phyloP scores from a whole-genome alignment of 345 rosid species.

The Eucalyptus regnans region DNA sequence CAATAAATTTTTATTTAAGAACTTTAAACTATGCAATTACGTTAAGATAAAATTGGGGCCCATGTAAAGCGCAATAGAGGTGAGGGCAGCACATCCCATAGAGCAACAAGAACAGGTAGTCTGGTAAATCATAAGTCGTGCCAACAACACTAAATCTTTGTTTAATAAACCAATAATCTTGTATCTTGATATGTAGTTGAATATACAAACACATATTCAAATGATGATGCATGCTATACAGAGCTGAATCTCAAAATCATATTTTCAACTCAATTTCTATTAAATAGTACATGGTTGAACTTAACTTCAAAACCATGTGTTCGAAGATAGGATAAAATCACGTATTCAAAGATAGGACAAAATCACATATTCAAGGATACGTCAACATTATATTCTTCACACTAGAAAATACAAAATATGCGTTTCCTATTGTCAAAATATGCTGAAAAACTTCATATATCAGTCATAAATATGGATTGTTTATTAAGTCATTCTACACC shows the following conservation, averaged over 20 bases:
- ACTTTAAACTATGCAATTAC: not conserved
- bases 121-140: not conserved
- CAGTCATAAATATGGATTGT: not conserved
- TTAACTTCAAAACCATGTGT: not conserved
- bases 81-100: not conserved
- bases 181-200: not conserved
- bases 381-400: not conserved
- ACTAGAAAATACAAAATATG: not conserved
- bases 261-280: not conserved
- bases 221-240: not conserved
- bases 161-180: not conserved
- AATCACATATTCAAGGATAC: not conserved
- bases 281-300: not conserved
- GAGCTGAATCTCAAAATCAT: not conserved
- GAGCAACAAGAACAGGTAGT: not conserved
- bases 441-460: not conserved
- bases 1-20: not conserved
- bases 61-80: not conserved
- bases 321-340: not conserved
- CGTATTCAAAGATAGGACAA: not conserved
- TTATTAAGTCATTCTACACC: not conserved
- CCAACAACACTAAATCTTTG: not conserved
- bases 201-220: not conserved
- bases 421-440: not conserved
- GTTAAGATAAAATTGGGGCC: not conserved